Percentiles rank a stretch among this genome's conserved stretches.
Evolutionary conservation across 768 basidiomycete species (phyloP).

Genomic region (Tylopilus cervinicoccineus): DNA sequence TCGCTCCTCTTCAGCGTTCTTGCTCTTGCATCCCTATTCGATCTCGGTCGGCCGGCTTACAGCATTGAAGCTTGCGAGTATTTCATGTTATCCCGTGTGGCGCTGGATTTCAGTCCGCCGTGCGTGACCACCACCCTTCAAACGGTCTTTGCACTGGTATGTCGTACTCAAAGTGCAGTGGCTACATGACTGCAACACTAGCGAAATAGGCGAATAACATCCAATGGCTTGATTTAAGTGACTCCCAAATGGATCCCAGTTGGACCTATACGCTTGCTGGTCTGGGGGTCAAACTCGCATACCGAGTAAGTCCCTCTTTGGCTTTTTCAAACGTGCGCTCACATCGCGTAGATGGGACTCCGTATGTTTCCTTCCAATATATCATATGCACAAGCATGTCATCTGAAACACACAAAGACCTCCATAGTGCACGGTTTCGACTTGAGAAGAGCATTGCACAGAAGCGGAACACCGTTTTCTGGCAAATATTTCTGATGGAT

Average conservation of each 20-base stretch:
- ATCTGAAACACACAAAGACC: constrained; percentile 36
- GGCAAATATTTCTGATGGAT: constrained; percentile 64
- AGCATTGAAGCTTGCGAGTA: constrained; percentile 57
- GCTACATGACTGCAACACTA: constrained; percentile 6
- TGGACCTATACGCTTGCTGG: constrained; percentile 57
- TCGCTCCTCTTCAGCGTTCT: constrained; percentile 65
- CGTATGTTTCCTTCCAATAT: constrained; percentile 33
- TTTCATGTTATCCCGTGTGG: constrained; percentile 53
- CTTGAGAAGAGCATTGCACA: constrained; percentile 43
- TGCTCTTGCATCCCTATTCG: constrained; percentile 62
- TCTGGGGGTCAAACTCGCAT: constrained; percentile 52
- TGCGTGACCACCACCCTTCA: constrained; percentile 48
- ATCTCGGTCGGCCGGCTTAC: constrained; percentile 44
- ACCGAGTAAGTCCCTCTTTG: constrained; percentile 45
- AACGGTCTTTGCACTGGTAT: constrained; percentile 54
- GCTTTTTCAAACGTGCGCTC: neutral
- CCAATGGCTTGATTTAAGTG: constrained; percentile 53
- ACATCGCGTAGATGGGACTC: constrained; percentile 46
- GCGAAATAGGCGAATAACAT: constrained; percentile 36
- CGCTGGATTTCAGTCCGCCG: constrained; percentile 45
- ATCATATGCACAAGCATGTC: neutral
- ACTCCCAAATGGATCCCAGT: constrained; percentile 45
- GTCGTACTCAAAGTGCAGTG: constrained; percentile 14
- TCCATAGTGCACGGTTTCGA: constrained; percentile 59
- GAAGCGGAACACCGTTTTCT: constrained; percentile 56